Evolutionary conservation across 768 basidiomycete genomes (phyloP).

Genomic region (Mycena amicta): DNA sequence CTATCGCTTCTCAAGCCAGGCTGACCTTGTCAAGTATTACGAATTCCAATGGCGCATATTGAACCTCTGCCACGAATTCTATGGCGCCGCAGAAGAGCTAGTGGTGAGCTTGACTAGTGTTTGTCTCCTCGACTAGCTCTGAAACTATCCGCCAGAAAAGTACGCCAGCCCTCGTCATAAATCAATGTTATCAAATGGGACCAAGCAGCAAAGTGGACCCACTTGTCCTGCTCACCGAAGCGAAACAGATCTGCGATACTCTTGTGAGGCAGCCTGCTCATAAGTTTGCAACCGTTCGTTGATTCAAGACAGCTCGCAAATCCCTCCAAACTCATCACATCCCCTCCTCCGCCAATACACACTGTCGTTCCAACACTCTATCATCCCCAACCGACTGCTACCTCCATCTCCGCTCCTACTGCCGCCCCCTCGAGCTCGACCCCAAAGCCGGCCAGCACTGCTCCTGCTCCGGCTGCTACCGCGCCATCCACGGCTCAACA

Average conservation of each 20-base stretch:
- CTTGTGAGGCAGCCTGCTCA: constrained; percentile 68
- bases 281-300: neutral
- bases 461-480: constrained; percentile 30
- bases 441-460: constrained; percentile 28
- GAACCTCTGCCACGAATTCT: constrained; percentile 83
- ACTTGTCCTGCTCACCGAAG: constrained; percentile 70
- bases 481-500: constrained; percentile 33
- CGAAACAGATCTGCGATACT: constrained; percentile 76
- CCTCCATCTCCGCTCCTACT: constrained; percentile 31
- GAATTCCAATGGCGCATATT: constrained; percentile 86
- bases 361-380: constrained; percentile 49
- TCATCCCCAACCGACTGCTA: constrained; percentile 30
- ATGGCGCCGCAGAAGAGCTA: constrained; percentile 82
- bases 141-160: constrained; percentile 43
- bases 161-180: constrained; percentile 70
- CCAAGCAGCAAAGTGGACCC: constrained; percentile 73
- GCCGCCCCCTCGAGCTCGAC: constrained; percentile 33
- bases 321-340: constrained; percentile 67
- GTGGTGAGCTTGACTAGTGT: constrained; percentile 53
- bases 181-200: constrained; percentile 80
- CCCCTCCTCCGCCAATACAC: constrained; percentile 65
- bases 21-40: constrained; percentile 48
- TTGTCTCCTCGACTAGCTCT: neutral
- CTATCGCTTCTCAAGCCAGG: neutral
- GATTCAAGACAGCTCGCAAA: constrained; percentile 61